Evolutionary conservation across 148 eudicot species (phyloP), one percentile per base, ranked within the genome.

Genomic region (Camellia sinensis): DNA sequence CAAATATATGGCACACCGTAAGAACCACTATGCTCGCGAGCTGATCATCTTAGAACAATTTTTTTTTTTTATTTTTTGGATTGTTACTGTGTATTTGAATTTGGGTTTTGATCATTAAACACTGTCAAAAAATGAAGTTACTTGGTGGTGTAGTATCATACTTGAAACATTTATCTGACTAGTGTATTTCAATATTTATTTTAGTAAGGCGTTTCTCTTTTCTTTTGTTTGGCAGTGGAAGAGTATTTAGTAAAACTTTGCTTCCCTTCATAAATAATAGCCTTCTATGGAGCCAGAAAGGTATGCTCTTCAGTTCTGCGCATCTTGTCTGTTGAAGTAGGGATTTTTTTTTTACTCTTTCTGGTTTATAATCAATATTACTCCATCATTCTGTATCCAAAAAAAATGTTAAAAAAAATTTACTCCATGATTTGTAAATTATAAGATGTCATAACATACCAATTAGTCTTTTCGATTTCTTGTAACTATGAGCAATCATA

Each of bases 251-350:
- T n/a, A 70, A 79, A 70, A 45, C n/a, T 5, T 5, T 45, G 60
- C 48, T 37, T 45, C 41, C 19, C 13, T 48, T 59, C 76, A 54
- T 22, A 29, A 70, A 15, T 41, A n/a, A 15, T 41, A n/a, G 80
- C 29, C 53, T 29, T 64, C 63, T 53, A 82, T 82, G 84, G 84
- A 82, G 73, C 10, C 71, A 53, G 84, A 77, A 72, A 82, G 84
- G 84, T 82, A 77, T 77, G 71, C 59, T 63, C 62, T 60, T 70
- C 8, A 29, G 19, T 14, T 76, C 44, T 60, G 12, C 52, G 2
- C 15, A 17, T 60, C 6, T 70, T 18, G 45, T 71, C 57, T 44
- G 21, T 18, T 43, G 6, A 67, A 64, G 15, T 64, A 3, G 48
- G 68, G n/a, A 43, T 44, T 15, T 54, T 41, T 43, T 44, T 15